These are phyloP conservation scores for Kluyveromyces starmeri DNA, from an alignment of 805 yeast genomes.

Conservation along the genomic window DNA sequence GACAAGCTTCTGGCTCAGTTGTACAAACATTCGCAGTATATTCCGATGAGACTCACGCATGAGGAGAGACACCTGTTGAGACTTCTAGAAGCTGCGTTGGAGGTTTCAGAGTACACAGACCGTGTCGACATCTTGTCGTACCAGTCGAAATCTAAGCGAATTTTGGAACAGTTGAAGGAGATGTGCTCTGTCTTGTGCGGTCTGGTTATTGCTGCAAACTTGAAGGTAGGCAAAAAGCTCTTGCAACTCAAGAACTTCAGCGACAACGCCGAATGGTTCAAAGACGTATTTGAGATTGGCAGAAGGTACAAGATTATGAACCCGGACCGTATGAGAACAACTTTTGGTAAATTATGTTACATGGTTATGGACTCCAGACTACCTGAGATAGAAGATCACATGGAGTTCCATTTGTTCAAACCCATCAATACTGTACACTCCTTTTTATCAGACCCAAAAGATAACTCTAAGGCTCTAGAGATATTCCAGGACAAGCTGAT, in stretches of 20 bases:
- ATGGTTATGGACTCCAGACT: conserved; percentile 79
- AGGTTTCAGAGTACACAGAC: conserved; percentile 74
- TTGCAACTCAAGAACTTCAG: conserved; percentile 59
- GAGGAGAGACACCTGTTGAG: conserved; percentile 64
- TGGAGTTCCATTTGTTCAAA: conserved; percentile 69
- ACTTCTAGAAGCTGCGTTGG: conserved; percentile 64
- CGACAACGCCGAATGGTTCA: conserved; percentile 66
- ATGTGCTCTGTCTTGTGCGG: conserved; percentile 76
- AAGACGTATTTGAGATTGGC: conserved; percentile 65
- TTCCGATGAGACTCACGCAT: conserved; percentile 59
- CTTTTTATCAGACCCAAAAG: conserved; percentile 36
- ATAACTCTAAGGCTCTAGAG: conserved; percentile 29
- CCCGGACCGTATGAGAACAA: conserved; percentile 72
- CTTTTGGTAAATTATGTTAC: conserved; percentile 70
- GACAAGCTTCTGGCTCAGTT: conserved; percentile 31
- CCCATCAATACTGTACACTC: conserved; percentile 58
- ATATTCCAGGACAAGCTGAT: conserved; percentile 52
- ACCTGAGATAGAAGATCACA: conserved; percentile 57
- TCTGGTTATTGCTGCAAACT: conserved; percentile 65
- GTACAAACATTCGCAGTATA: conserved; percentile 40
- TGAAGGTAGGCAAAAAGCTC: conserved; percentile 58
- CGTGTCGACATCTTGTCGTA: conserved; percentile 63
- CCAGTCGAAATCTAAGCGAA: conserved; percentile 59
- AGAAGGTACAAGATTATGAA: conserved; percentile 77
- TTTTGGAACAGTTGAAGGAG: conserved; percentile 62